Percentiles rank a stretch among this genome's conserved stretches.
Conservation (phyloP, 2,329 filamentous ascomycete genomes). For the Aspergillus thermomutatus region DNA sequence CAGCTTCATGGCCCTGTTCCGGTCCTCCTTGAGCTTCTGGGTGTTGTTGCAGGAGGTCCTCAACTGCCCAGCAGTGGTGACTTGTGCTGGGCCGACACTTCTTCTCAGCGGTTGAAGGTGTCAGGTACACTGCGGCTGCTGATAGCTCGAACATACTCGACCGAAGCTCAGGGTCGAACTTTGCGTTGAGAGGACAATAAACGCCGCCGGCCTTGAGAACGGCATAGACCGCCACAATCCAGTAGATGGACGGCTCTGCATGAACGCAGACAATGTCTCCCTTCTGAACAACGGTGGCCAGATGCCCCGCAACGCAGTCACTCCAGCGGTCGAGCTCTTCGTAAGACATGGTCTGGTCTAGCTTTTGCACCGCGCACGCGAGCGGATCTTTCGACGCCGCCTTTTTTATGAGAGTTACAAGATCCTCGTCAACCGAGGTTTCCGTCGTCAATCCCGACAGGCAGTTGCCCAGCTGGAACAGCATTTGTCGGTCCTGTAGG, state of each 20-base stretch:
- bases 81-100: background rate
- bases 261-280: conserved; percentile 7
- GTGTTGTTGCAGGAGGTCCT: background rate
- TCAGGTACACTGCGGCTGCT: background rate
- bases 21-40: background rate
- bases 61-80: background rate
- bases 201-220: conserved; percentile 6
- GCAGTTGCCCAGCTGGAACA: conserved; percentile 3
- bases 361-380: background rate
- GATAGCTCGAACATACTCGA: background rate
- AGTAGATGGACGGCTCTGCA: conserved; percentile 16
- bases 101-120: background rate
- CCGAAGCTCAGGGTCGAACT: background rate
- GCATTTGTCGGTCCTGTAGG: background rate
- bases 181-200: conserved; percentile 21
- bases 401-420: conserved; percentile 1
- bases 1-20: background rate
- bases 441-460: background rate
- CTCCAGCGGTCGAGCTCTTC: background rate
- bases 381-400: background rate
- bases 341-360: conserved; percentile 4
- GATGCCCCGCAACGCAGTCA: conserved; percentile 1
- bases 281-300: conserved; percentile 1
- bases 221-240: conserved; percentile 8
- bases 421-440: conserved; percentile 3